Base-by-base conservation (phyloP, 495 filamentous ascomycete species). In the Astrocystis sublimbata region DNA sequence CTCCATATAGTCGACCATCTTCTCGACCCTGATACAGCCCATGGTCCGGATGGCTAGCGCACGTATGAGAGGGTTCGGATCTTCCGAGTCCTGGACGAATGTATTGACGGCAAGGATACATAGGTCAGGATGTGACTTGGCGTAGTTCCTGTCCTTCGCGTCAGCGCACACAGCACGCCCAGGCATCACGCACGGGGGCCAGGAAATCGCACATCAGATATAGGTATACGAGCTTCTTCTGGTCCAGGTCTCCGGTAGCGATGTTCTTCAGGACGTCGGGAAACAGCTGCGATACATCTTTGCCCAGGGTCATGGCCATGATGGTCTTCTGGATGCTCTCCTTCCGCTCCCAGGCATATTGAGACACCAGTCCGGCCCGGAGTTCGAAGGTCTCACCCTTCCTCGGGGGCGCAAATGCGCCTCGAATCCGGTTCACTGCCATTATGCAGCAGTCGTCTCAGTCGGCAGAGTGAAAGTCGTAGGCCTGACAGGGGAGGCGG, bases 1-100 rank as follows among this genome's bases (percentile, higher is more conserved):
- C 76, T 99, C 94, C 94, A 98, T 97, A 74, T 99, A 99, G 71
- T 99, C 96, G 63, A 98, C 91, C 89, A 99, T 99, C 78, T 99
- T 99, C 64, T 98, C 94, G 62, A 99, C 94, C 42, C 94, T 84
- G 62, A 99, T 97, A 75, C 94, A 98, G 26, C 94, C 94, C 94
- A 99, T 99, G n/a, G 94, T 99, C 41, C 94, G 85, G 71, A 99
- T 96, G 45, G 94, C 94, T 13, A 99, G 81, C 17, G 94, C 94
- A 75, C 96, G 83, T 65, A 99, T 92, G 6, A 99, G 83, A 2
- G 94, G 94, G 72, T 99, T 99, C 53, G 94, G 94, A 74, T 99
- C 94, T 84, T 99, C 94, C 8, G 94, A 92, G 71, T 99, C 94
- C 83, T 99, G 94, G 19, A 98, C 93, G 67, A 99, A 99, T 24